phyloP scores from a whole-genome alignment of 2,329 filamentous ascomycete species.

The Parascedosporium putredinis region DNA sequence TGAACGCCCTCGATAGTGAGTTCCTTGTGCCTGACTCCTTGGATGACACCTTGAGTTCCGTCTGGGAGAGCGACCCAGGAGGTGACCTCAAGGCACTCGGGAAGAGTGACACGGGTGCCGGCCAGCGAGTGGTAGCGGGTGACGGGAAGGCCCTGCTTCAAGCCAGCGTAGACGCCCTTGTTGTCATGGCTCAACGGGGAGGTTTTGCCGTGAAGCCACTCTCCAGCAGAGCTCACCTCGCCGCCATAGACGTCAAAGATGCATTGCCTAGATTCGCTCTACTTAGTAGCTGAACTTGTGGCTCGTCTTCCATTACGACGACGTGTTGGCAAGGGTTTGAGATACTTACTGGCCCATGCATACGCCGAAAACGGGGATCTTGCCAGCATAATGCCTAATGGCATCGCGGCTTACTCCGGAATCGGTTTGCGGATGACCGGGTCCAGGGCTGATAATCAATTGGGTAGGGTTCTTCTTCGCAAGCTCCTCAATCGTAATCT shows the following conservation, averaged over 20 bases:
- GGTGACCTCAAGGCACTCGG: slow-evolving; percentile 75
- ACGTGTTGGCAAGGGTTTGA: too few relatives aligned
- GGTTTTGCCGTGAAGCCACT: slow-evolving; percentile 96
- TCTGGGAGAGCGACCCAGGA: slow-evolving; percentile 78
- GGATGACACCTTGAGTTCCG: slow-evolving; percentile 76
- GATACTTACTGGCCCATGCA: slow-evolving; percentile 94
- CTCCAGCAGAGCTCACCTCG: slow-evolving; percentile 81
- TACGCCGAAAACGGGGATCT: slow-evolving; percentile 92
- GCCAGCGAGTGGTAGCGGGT: slow-evolving; percentile 95
- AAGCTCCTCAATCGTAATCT: slow-evolving; percentile 76
- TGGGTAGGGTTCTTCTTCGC: slow-evolving; percentile 81
- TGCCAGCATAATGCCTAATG: slow-evolving; percentile 83
- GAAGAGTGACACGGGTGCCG: slow-evolving; percentile 79
- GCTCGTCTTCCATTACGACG: too few relatives aligned
- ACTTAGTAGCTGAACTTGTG: slow-evolving; percentile 6
- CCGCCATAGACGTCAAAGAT: slow-evolving; percentile 93
- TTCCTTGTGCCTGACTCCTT: slow-evolving; percentile 91
- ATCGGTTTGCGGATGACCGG: slow-evolving; percentile 83
- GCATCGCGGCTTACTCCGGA: slow-evolving; percentile 89
- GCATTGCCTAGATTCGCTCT: slow-evolving; percentile 57
- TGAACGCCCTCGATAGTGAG: slow-evolving; percentile 91
- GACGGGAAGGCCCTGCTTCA: slow-evolving; percentile 72
- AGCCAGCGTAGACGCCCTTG: slow-evolving; percentile 81
- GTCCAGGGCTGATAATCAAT: slow-evolving; percentile 87
- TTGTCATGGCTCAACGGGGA: slow-evolving; percentile 80